Conservation (phyloP, 1,139 yeast species). For the Yamadazyma spencermartinsiae region DNA sequence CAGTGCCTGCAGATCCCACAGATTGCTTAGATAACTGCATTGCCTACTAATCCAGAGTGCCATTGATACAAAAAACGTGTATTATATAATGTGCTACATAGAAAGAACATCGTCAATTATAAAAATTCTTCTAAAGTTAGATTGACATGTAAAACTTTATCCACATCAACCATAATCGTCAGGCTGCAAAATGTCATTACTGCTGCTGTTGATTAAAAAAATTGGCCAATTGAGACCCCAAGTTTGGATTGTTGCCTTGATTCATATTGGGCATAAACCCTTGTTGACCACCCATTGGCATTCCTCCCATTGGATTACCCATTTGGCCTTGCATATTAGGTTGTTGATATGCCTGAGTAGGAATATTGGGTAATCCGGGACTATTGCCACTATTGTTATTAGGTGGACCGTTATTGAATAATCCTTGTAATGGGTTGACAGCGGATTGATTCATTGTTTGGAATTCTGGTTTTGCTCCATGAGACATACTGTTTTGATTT, state of each 20-base stretch:
- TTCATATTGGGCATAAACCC: constrained; percentile 15
- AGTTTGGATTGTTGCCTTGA: constrained; percentile 12
- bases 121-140: neutral
- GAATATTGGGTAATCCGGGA: neutral
- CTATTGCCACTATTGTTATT: constrained; percentile 3
- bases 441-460: constrained; percentile 36
- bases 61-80: too few species aligned
- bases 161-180: too few species aligned
- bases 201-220: constrained; percentile 24
- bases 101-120: neutral
- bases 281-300: constrained; percentile 7
- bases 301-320: constrained; percentile 8
- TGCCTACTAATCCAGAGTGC: too few species aligned
- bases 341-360: constrained; percentile 9
- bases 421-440: constrained; percentile 55
- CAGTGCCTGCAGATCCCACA: too few species aligned
- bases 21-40: too few species aligned
- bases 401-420: constrained; percentile 31
- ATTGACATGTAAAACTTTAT: too few species aligned
- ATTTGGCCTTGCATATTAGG: constrained; percentile 20
- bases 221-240: constrained; percentile 40
- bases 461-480: constrained; percentile 39
- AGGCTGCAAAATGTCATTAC: too few species aligned
- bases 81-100: too few species aligned
- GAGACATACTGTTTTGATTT: constrained; percentile 22